These are phyloP conservation scores for Podospora didyma DNA, from an alignment of 495 filamentous ascomycete genomes.

Conservation along the genomic window DNA sequence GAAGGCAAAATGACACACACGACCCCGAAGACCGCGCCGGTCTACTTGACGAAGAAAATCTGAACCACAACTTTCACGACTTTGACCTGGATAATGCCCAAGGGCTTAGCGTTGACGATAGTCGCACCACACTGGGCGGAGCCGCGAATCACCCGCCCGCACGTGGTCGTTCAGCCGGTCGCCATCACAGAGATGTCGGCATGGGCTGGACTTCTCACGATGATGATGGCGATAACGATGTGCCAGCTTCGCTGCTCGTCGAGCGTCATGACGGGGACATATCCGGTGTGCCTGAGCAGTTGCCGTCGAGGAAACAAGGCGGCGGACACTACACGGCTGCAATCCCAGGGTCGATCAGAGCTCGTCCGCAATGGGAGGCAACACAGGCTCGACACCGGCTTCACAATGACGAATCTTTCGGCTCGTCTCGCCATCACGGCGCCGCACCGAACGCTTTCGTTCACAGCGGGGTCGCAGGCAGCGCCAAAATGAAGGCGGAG, in stretches of 20 bases:
- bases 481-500: constrained; percentile 79
- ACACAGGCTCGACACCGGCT: constrained; percentile 58
- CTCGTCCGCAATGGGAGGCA: constrained; percentile 64
- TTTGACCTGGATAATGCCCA: constrained; percentile 62
- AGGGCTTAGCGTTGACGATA: constrained; percentile 61
- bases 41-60: constrained; percentile 67
- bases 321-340: constrained; percentile 15
- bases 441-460: constrained; percentile 26
- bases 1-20: constrained; percentile 56
- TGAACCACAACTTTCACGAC: constrained; percentile 62
- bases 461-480: constrained; percentile 40
- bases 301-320: constrained; percentile 9
- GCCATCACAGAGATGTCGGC: constrained; percentile 12
- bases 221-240: constrained; percentile 86
- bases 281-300: constrained; percentile 7
- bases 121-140: constrained; percentile 53
- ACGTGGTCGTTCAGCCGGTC: constrained; percentile 5
- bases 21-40: constrained; percentile 67
- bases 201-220: constrained; percentile 41
- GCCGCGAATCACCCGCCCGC: constrained; percentile 4
- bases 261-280: constrained; percentile 46
- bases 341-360: constrained; percentile 50
- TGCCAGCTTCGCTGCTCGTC: constrained; percentile 82
- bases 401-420: constrained; percentile 42
- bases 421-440: constrained; percentile 7